phyloP scores from a whole-genome alignment of 176 grass and related monocot genomes.

The Ampelocalamus luodianensis region DNA sequence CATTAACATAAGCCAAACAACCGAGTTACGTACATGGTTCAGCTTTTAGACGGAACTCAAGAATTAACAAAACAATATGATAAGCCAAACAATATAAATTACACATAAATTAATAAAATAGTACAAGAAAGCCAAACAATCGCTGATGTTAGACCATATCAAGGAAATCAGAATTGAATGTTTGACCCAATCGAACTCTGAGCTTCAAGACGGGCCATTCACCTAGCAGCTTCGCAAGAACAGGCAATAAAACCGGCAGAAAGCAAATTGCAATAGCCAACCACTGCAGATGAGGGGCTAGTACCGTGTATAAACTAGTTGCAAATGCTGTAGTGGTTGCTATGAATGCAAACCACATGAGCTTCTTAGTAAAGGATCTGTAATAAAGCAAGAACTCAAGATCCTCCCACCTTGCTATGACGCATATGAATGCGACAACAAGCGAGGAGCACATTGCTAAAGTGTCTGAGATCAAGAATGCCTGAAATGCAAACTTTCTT shows the following conservation, averaged over 20 bases:
- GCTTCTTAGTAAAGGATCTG: conserved; percentile 26
- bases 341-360: conserved; percentile 36
- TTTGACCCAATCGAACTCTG: conserved; percentile 5
- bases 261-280: too few species aligned
- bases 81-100: background rate
- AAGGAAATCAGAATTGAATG: conserved; percentile 17
- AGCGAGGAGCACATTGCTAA: background rate
- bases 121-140: background rate
- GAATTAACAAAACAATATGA: too few species aligned
- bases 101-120: too few species aligned
- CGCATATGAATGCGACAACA: conserved; percentile 22
- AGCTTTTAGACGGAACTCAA: too few species aligned
- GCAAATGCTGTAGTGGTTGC: conserved; percentile 9
- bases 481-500: conserved; percentile 22
- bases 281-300: too few species aligned
- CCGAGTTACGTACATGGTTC: too few species aligned
- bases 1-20: too few species aligned
- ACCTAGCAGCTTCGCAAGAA: too few species aligned
- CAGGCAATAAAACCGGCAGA: too few species aligned
- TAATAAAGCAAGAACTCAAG: conserved; percentile 37
- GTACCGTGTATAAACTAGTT: background rate
- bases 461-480: conserved; percentile 34
- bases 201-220: background rate
- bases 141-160: conserved; percentile 23
- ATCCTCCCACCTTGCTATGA: conserved; percentile 39